phyloP scores from a whole-genome alignment of 768 basidiomycete species.

The Pholiota molesta region DNA sequence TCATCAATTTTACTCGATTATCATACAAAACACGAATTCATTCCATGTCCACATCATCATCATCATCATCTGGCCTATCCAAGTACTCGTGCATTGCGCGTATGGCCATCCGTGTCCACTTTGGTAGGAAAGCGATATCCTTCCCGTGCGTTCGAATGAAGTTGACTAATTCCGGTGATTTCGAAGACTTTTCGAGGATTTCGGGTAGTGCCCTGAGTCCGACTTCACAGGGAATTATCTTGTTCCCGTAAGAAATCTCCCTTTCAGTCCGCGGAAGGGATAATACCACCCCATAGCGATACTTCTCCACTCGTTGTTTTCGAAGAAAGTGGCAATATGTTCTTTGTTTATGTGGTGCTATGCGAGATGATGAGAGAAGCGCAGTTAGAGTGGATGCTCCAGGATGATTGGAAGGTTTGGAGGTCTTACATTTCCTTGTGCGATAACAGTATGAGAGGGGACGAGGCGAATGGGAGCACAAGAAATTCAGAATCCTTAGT shows the following conservation, averaged over 20 bases:
- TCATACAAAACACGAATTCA: no score
- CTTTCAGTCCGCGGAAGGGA: no score
- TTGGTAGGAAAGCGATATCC: not conserved
- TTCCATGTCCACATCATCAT: no score
- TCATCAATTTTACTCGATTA: no score
- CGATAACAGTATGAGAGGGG: not conserved
- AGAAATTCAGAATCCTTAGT: not conserved
- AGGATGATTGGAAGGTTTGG: no score
- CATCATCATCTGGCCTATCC: not conserved
- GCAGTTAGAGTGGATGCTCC: no score
- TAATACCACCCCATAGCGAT: no score
- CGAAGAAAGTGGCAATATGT: constrained; percentile 2
- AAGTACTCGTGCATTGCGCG: not conserved
- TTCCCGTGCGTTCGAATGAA: not conserved
- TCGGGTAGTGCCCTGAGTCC: not conserved
- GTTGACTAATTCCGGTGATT: not conserved
- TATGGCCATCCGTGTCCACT: not conserved
- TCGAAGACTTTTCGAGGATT: not conserved
- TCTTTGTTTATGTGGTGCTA: no score
- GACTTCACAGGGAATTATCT: not conserved
- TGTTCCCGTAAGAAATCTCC: no score
- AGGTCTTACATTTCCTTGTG: no score
- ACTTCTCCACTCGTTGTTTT: no score
- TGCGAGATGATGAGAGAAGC: no score
- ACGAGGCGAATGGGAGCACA: not conserved